Base-by-base conservation (phyloP, 2,329 filamentous ascomycete genomes). In the Colletotrichum sojae region DNA sequence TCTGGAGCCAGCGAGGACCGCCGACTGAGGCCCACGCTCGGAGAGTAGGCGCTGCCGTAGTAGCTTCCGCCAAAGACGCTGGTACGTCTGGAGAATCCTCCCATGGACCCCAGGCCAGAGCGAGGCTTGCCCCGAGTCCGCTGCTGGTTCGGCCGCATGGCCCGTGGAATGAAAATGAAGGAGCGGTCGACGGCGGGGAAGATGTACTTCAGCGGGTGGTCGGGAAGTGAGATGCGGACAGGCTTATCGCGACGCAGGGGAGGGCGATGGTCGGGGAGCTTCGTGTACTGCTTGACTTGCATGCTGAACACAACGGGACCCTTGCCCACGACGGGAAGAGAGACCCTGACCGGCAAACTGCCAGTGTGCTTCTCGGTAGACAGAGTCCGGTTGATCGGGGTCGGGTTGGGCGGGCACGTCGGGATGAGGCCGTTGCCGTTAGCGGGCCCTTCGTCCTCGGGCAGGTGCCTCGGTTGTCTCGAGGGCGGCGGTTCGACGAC, bases 101-200 rank as follows among this genome's bases (percentile, higher is more conserved):
- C 88, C 63, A 92, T 83, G 75, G 84, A 94, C 73, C 85, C 91
- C 81, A 92, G 88, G 16, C 90, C 89, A 67, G 93, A 92, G 67
- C 91, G 88, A 45, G 93, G 90, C 76, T 93, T 92, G 69, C 92
- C 92, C 63, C 92, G 87, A 60, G 91, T 89, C 36, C 90, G 89
- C 83, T 97, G 94, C 78, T 97, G 94, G 78, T 97, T 98, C 15
- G 96, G 96, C 73, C 96, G 90, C 83, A 98, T 88, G 12, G 95
- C 95, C 73, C 96, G 89, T 13, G 96, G 96, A 70, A 99, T 99
- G 82, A 99, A 99, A 75, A 98, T 97, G 80, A 99, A 99, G 0
- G 96, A 98, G 72, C 96, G 88, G 75, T 98, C 95, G 54, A 89
- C 86, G 2, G 94, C 92, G 6, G 96, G 96, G 81, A 96, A 97